phyloP scores from a whole-genome alignment of 163 green algal genomes.

The Chlamydomonas reinhardtii region DNA sequence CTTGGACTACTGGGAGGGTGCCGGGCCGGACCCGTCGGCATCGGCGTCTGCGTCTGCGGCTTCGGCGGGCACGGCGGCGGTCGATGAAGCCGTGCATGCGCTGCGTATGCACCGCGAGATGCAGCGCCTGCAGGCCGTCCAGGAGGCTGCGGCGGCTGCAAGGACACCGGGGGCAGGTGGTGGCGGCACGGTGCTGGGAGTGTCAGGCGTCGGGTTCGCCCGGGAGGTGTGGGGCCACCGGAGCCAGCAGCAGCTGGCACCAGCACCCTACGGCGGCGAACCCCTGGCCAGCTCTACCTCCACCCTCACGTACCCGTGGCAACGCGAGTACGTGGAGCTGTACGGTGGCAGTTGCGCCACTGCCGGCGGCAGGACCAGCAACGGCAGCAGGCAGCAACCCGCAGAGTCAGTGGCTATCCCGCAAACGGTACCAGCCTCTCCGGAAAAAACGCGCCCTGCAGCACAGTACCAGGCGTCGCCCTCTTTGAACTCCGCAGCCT shows the following conservation, averaged over 20 bases:
- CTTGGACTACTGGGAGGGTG: neutral
- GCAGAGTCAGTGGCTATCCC: neutral
- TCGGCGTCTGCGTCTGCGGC: neutral
- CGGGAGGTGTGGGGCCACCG: neutral
- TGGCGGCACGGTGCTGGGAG: neutral
- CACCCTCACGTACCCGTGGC: slow-evolving; percentile 23
- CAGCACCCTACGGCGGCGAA: neutral
- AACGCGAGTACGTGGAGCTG: neutral
- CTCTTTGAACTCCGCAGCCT: neutral
- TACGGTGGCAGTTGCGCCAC: neutral
- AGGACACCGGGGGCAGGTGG: too few species aligned
- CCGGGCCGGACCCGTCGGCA: too few species aligned
- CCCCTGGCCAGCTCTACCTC: neutral
- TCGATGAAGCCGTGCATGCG: neutral
- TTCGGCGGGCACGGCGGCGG: neutral
- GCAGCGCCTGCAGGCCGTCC: neutral
- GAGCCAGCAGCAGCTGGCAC: neutral
- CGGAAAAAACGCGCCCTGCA: too few species aligned
- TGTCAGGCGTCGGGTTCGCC: neutral
- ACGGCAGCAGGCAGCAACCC: neutral
- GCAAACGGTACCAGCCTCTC: neutral
- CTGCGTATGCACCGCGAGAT: slow-evolving; percentile 12
- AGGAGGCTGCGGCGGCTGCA: neutral
- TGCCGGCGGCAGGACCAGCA: neutral
- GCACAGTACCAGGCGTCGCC: too few species aligned